phyloP scores from a whole-genome alignment of 2,329 filamentous ascomycete genomes.

The Hypoxylon sp. region DNA sequence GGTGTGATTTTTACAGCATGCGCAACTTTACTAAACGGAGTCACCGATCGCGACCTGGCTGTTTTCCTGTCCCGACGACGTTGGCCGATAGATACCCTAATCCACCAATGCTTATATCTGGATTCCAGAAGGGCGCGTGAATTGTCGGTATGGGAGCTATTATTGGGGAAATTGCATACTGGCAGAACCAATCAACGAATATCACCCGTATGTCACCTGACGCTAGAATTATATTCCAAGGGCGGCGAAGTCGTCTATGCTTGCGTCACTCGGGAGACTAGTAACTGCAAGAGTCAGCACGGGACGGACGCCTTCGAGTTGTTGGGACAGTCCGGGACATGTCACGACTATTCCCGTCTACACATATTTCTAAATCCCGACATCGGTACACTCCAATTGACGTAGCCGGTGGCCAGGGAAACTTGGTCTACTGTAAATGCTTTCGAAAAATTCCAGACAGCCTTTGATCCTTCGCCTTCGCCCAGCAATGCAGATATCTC shows the following conservation, averaged over 20 bases:
- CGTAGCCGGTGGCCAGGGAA: not conserved
- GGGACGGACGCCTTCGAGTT: not conserved
- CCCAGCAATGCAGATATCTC: conserved; percentile 40
- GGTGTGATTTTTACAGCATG: no score
- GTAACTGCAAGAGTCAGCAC: not conserved
- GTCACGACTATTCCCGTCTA: not conserved
- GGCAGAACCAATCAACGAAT: not conserved
- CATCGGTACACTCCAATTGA: conserved; percentile 24
- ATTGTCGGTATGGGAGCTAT: no score
- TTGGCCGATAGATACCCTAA: no score
- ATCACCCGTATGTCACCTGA: not conserved
- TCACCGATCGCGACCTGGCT: not conserved
- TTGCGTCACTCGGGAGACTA: not conserved
- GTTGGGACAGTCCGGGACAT: not conserved
- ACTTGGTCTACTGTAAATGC: conserved; percentile 38
- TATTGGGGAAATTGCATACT: not conserved
- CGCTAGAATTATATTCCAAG: not conserved
- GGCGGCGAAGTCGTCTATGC: not conserved
- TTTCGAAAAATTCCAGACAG: conserved; percentile 15
- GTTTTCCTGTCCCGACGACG: no score
- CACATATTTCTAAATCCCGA: not conserved
- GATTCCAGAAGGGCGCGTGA: no score
- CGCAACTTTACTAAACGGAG: no score
- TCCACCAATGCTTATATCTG: no score
- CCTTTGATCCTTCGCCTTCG: conserved; percentile 39